These are phyloP conservation scores for Aspergillus pseudoviridinutans DNA, from an alignment of 2,329 filamentous ascomycete genomes.

Conservation along the genomic window DNA sequence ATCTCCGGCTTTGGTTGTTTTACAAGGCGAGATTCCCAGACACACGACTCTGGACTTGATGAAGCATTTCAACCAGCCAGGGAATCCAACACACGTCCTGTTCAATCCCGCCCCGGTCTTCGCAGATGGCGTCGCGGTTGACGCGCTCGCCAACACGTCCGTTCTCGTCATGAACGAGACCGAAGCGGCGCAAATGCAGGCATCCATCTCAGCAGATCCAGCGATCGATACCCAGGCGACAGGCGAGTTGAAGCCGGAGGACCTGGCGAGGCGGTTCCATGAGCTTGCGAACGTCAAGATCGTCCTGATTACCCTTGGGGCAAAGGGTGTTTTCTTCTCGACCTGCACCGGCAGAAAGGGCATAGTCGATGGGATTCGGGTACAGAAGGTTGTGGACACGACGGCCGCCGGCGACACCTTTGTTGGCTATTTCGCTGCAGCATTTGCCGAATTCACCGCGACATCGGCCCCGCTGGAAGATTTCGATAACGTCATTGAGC, in stretches of 20 bases:
- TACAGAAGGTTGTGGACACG: not conserved
- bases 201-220: not conserved
- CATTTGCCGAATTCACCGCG: not conserved
- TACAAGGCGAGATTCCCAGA: not conserved
- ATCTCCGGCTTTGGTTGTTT: not conserved
- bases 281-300: not conserved
- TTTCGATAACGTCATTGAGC: not conserved
- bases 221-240: not conserved
- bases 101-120: conserved; percentile 81
- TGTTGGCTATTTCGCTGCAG: not conserved
- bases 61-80: not conserved
- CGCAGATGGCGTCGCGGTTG: conserved; percentile 58
- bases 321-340: not conserved
- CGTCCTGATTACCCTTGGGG: not conserved
- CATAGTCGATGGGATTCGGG: not conserved
- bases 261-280: not conserved
- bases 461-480: not conserved
- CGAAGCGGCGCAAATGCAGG: not conserved
- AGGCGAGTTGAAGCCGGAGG: not conserved
- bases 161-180: conserved; percentile 4
- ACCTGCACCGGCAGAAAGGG: not conserved
- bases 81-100: conserved; percentile 48
- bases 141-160: conserved; percentile 8
- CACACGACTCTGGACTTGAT: not conserved
- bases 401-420: not conserved